A percentile compares a stretch with the other conserved stretches of the same genome.
Conservation (phyloP, 208 protist species). For the Polymyxa betae region DNA sequence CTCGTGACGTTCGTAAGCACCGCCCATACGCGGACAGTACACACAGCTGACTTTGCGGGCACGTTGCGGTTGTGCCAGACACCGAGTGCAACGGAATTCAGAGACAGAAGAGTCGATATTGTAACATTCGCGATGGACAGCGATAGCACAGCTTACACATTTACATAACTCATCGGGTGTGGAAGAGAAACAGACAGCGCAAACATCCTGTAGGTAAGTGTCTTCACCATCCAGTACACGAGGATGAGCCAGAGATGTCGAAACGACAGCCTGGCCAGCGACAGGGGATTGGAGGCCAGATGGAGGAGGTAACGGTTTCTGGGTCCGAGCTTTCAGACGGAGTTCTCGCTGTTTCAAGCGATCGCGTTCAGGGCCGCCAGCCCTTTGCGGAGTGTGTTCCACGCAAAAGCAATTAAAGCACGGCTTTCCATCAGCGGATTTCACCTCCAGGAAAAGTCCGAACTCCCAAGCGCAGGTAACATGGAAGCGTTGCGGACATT, state of each 20-base stretch:
- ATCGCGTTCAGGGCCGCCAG: not conserved
- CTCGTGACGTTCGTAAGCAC: not conserved
- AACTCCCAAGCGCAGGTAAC: conserved; percentile 31
- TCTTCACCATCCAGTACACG: conserved; percentile 12
- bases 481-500: not conserved
- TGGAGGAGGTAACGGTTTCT: not conserved
- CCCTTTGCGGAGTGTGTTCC: not conserved
- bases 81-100: not conserved
- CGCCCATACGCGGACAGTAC: not conserved
- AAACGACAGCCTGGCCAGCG: too few relatives aligned
- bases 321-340: conserved; percentile 16
- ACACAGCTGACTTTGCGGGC: not conserved
- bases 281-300: not conserved
- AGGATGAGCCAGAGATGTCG: not conserved
- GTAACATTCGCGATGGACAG: not conserved
- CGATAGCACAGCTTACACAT: not conserved
- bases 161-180: not conserved
- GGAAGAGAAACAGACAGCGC: not conserved
- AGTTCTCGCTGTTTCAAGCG: not conserved
- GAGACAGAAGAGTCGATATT: not conserved
- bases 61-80: not conserved
- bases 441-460: not conserved
- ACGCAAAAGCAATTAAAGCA: not conserved
- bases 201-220: conserved; percentile 23
- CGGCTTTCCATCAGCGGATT: not conserved